A percentile compares a stretch with the other conserved stretches of the same genome.
phyloP scores from a whole-genome alignment of 2,329 filamentous ascomycete species.

The Plectosphaerella sp. region DNA sequence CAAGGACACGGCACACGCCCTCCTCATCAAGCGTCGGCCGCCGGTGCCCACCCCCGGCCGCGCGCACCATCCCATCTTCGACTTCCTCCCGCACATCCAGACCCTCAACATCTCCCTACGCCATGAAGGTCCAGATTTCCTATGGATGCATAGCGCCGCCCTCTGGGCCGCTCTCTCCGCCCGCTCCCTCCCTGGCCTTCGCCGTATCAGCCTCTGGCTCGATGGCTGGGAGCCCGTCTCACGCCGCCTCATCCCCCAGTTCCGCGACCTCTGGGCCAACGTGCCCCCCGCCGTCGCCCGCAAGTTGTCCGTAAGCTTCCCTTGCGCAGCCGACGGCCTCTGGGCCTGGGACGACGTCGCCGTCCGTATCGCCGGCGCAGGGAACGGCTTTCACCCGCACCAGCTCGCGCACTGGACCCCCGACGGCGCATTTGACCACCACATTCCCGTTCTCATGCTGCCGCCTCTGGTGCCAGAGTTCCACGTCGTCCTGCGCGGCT shows the following conservation, averaged over 20 bases:
- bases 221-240: conserved; percentile 11
- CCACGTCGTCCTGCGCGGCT: conserved; percentile 6
- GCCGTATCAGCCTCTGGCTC: conserved; percentile 9
- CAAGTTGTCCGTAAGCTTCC: conserved; percentile 6
- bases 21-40: conserved; percentile 2
- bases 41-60: background rate
- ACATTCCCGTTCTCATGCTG: background rate
- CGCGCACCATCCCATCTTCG: background rate
- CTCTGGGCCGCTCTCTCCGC: conserved; percentile 7
- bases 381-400: background rate
- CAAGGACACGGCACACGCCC: conserved; percentile 5
- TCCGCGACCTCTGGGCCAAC: conserved; percentile 4
- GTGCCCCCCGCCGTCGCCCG: conserved; percentile 1
- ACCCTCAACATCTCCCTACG: conserved; percentile 12
- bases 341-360: conserved; percentile 11
- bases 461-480: conserved; percentile 4
- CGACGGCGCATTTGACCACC: background rate
- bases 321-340: conserved; percentile 11
- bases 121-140: conserved; percentile 9
- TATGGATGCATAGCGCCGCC: conserved; percentile 6
- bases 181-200: background rate
- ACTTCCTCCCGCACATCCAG: conserved; percentile 2
- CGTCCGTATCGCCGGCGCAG: background rate
- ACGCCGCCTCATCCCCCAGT: conserved; percentile 11
- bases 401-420: background rate